Evolutionary conservation across 176 grass and related monocot species (phyloP), one percentile per base, ranked within the genome.

Genomic region (Avena eriantha): DNA sequence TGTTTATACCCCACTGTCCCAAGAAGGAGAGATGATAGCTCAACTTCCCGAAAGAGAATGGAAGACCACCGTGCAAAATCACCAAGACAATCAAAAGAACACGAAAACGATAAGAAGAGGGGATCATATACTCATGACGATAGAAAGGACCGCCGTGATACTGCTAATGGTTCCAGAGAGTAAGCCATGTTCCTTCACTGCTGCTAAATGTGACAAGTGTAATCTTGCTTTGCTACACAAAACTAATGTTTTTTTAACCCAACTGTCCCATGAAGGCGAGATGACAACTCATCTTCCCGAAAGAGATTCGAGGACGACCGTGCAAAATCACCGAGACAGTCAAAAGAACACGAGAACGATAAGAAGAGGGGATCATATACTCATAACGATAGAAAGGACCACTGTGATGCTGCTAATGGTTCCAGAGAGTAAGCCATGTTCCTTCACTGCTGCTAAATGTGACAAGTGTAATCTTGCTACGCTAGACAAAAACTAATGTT

Each of bases 401-500:
- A 10, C 36, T 13, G 5, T 46, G 43, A 48, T 73, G 70, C 41
- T 24, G 70, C 23, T 47, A 73, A 73, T 73, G 43, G 70, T 48
- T 73, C 21, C 10, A 73, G 41, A 47, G 70, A 73, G 70, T 73
- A 73, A 73, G 70, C 41, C n/a, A 73, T 73, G 70, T 48, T 73
- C n/a, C 21, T 48, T 23, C 67, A 73, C 70, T 24, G 70, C 21
- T 73, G 70, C 10, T 73, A 45, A 73, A 24, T 73, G 41, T 47
- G n/a, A 71, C 68, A 45, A 21, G 19, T 71, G 36, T 45, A 13
- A 72, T 72, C 36, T 71, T 71, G 68, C 10, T 72, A 45, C 22
- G 3, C 9, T 43, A 45, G n/a, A 14, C 19, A 35, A 45, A 7
- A 72, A 22, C 39, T 72, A 46, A 72, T 72, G 10, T 46, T 71